Conservation (phyloP, 164 flowering plant species). For the Magnolia officinalis region DNA sequence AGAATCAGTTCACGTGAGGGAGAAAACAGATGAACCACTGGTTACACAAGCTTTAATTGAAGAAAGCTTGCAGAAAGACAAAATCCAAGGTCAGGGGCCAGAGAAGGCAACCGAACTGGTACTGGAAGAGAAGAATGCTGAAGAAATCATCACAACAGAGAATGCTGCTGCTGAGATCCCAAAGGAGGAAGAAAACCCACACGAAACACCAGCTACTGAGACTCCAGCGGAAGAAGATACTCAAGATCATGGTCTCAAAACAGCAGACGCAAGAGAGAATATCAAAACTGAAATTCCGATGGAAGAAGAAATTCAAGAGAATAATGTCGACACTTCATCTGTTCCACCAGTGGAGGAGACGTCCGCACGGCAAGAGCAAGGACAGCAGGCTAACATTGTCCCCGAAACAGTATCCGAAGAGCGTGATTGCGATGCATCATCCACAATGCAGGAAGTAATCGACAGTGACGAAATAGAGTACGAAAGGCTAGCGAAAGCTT, state of each 20-base stretch:
- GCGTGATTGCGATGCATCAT: neutral
- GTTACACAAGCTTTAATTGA: constrained; percentile 1
- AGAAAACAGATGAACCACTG: neutral
- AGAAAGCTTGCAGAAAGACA: neutral
- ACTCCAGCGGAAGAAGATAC: neutral
- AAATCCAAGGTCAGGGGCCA: neutral
- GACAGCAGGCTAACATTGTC: neutral
- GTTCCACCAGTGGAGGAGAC: neutral
- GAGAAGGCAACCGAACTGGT: neutral
- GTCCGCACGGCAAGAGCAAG: neutral
- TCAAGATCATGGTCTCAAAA: neutral
- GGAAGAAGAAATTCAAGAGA: neutral
- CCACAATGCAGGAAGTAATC: neutral
- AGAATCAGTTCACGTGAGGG: neutral
- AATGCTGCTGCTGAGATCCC: neutral
- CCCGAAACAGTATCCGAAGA: neutral
- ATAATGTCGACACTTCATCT: neutral
- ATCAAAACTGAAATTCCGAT: neutral
- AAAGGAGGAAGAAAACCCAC: neutral
- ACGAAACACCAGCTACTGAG: neutral
- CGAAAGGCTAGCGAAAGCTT: neutral
- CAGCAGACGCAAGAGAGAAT: neutral
- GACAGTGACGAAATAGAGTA: neutral
- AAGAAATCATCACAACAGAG: neutral
- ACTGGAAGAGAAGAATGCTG: neutral